A percentile compares a stretch with the other conserved stretches of the same genome.
phyloP scores from a whole-genome alignment of 208 protist species.

The Trypanosoma melophagium region DNA sequence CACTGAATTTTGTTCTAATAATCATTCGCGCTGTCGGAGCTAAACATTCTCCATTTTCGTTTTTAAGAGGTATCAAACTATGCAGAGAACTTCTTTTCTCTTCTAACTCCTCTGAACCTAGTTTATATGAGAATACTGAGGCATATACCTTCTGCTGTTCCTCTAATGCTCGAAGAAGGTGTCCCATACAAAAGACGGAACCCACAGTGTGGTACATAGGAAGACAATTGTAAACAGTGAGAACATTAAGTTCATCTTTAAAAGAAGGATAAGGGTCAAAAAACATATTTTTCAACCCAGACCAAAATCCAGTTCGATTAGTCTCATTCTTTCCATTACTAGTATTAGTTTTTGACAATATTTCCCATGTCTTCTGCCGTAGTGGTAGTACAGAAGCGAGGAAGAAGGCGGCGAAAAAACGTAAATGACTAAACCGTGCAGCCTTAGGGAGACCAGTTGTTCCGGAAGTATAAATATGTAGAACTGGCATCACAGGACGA shows the following conservation, averaged over 20 bases:
- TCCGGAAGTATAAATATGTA: conserved; percentile 88
- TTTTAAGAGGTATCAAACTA: not conserved
- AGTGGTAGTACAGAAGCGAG: conserved; percentile 42
- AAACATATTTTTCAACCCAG: conserved; percentile 18
- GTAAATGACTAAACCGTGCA: conserved; percentile 64
- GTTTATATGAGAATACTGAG: conserved; percentile 19
- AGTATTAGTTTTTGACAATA: conserved; percentile 32
- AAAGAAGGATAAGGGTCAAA: conserved; percentile 15
- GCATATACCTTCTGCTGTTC: conserved; percentile 44
- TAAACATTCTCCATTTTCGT: not conserved
- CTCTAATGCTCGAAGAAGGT: conserved; percentile 55
- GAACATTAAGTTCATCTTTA: conserved; percentile 27
- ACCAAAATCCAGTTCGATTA: not conserved
- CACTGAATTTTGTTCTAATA: conserved; percentile 71
- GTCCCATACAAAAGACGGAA: conserved; percentile 60
- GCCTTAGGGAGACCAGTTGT: conserved; percentile 89
- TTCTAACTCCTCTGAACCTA: not conserved
- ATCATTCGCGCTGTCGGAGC: conserved; percentile 54
- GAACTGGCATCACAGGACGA: conserved; percentile 43
- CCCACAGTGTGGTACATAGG: conserved; percentile 86
- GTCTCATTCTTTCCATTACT: not conserved
- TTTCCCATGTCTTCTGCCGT: conserved; percentile 31
- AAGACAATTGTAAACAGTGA: conserved; percentile 75
- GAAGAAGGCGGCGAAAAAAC: conserved; percentile 62
- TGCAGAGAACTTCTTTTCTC: not conserved